These are phyloP conservation scores for Cutaneotrichosporon dermatis DNA, from an alignment of 1,284 basidiomycete genomes.

Conservation along the genomic window DNA sequence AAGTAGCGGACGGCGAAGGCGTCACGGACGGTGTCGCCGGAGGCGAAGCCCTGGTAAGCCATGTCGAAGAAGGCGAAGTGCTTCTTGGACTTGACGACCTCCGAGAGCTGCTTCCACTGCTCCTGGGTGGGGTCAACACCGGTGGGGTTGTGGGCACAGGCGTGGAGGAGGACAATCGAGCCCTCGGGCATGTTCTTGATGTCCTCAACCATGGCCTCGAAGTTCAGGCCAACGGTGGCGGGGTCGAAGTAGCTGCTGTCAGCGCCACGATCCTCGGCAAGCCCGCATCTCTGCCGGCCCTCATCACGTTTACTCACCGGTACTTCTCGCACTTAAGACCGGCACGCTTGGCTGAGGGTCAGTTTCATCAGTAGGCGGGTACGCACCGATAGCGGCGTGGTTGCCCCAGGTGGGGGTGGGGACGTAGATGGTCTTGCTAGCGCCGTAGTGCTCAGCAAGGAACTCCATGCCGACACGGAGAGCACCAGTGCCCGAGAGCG, in stretches of 20 bases:
- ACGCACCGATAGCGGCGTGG: constrained; percentile 75
- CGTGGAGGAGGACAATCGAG: constrained; percentile 56
- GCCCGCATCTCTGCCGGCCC: no score
- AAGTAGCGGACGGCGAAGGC: constrained; percentile 97
- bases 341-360: constrained; percentile 49
- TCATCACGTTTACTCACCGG: constrained; percentile 23
- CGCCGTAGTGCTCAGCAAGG: constrained; percentile 75
- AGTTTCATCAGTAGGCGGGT: constrained; percentile 35
- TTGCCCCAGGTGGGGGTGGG: constrained; percentile 97
- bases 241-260: constrained; percentile 75
- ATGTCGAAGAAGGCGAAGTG: constrained; percentile 59
- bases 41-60: constrained; percentile 94
- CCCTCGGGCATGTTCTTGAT: constrained; percentile 56
- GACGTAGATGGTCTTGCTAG: constrained; percentile 83
- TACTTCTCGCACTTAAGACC: constrained; percentile 90
- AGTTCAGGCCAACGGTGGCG: constrained; percentile 87
- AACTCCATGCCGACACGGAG: constrained; percentile 95
- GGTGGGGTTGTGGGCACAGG: constrained; percentile 78
- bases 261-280: not conserved
- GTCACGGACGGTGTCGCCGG: constrained; percentile 79
- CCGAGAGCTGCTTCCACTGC: constrained; percentile 90
- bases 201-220: constrained; percentile 83
- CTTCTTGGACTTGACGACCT: constrained; percentile 64
- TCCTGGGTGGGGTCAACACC: constrained; percentile 91
- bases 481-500: constrained; percentile 96